A percentile compares a stretch with the other conserved stretches of the same genome.
Conservation (phyloP, 768 basidiomycete genomes). For the Boletus sensibilis region DNA sequence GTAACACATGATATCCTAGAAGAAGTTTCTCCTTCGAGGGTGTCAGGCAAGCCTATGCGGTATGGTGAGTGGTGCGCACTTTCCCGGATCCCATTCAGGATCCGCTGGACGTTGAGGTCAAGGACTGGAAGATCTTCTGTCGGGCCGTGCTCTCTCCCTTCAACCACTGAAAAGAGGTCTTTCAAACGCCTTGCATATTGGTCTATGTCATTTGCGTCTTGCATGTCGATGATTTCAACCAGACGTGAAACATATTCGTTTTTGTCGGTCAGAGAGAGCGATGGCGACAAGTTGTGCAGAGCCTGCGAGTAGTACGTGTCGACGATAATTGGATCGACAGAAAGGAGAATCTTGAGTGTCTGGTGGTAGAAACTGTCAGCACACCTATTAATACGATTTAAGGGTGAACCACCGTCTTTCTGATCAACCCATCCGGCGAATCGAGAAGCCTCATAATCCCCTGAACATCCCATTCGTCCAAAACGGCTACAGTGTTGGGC, state of each 20-base stretch:
- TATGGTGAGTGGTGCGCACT: slow-evolving; percentile 39
- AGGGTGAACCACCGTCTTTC: slow-evolving; percentile 50
- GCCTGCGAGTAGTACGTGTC: slow-evolving; percentile 51
- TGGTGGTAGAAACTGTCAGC: slow-evolving; percentile 30
- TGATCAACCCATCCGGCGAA: slow-evolving; percentile 55
- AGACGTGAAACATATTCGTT: slow-evolving; percentile 47
- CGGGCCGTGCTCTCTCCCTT: slow-evolving; percentile 33
- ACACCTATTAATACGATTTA: neutral
- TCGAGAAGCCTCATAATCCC: slow-evolving; percentile 66
- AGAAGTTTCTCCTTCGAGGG: slow-evolving; percentile 35
- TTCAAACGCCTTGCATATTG: slow-evolving; percentile 53
- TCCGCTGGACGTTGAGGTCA: slow-evolving; percentile 55
- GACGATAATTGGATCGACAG: slow-evolving; percentile 59
- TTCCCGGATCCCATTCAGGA: slow-evolving; percentile 49
- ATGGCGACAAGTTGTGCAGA: slow-evolving; percentile 37
- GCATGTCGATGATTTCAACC: slow-evolving; percentile 53
- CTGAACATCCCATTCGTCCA: slow-evolving; percentile 76
- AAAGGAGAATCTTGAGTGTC: slow-evolving; percentile 59
- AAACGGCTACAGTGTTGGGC: slow-evolving; percentile 45
- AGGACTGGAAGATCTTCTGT: slow-evolving; percentile 42
- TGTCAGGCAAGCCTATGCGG: slow-evolving; percentile 11
- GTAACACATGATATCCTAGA: slow-evolving; percentile 47
- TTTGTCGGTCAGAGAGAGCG: slow-evolving; percentile 35
- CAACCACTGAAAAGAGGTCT: slow-evolving; percentile 38
- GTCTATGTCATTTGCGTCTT: slow-evolving; percentile 51